Base-by-base conservation (phyloP, 2,329 filamentous ascomycete genomes). In the Nigrograna mackinnonii region DNA sequence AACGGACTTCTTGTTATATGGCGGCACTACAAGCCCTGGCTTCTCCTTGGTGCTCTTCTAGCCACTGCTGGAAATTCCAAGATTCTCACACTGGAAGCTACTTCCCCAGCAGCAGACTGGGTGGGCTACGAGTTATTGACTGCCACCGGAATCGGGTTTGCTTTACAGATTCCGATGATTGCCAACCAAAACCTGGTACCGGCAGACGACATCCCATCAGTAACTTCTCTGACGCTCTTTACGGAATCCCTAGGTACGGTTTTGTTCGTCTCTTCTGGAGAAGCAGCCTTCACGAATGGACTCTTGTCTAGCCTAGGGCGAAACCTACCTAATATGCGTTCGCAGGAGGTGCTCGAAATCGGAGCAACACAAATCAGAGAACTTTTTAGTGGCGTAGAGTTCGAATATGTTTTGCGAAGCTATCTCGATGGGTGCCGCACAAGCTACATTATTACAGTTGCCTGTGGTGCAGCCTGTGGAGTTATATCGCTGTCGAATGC, bases 61-160 rank as follows among this genome's bases (percentile, higher is more conserved):
- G 49, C 42, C 0, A 47, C 56, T 4, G 50, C 46, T 3, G 61
- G 61, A 2, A 46, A 55, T 16, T 6, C 39, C 2, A 50, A 34
- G 6, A 59, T 62, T 3, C 58, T 73, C 64, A 39, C 74, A 0
- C 61, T 75, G 3, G 57, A 66, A 14, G 53, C 68, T 2, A 49
- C 54, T 24, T 71, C 73, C 3, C 49, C 66, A 0, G 57, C 60
- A 0, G 59, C 50, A 2, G 58, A 66, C 22, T 78, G 74, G 75
- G 70, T 77, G 17, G 76, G 75, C 6, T 79, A 72, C 53, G 73
- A 79, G 40, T 60, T 73, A 4, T 46, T 79, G 3, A 44, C 67
- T 4, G 77, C 75, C 16, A 57, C 70, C 3, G 72, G 75, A 3
- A 55, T 72, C 11, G 76, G 76, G 4, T 49, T 70, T 6, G 55